These are phyloP conservation scores for Pezicula carpinea DNA, from an alignment of 2,329 filamentous ascomycete genomes.

Conservation along the genomic window DNA sequence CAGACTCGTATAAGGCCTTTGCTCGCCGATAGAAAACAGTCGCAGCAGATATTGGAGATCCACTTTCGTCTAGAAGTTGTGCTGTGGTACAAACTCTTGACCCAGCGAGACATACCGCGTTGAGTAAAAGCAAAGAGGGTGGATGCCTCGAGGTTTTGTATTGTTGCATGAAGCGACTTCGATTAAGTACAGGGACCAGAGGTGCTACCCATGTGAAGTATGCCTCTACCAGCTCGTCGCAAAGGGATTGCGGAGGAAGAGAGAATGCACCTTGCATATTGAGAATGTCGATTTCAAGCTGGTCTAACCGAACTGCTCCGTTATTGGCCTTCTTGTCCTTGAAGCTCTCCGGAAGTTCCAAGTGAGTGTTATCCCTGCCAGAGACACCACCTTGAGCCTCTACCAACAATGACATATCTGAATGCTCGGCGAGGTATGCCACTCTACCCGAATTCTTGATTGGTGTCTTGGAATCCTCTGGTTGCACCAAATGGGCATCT, in stretches of 20 bases:
- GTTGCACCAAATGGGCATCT: constrained; percentile 66
- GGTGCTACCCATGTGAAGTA: constrained; percentile 96
- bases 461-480: constrained; percentile 63
- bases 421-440: constrained; percentile 46
- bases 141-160: constrained; percentile 89
- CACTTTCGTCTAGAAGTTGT: constrained; percentile 28
- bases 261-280: constrained; percentile 89
- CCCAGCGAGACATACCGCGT: constrained; percentile 84
- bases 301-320: not conserved
- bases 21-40: constrained; percentile 96
- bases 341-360: not conserved
- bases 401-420: not conserved
- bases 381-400: not conserved
- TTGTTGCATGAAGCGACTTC: constrained; percentile 85
- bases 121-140: constrained; percentile 82
- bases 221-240: constrained; percentile 88
- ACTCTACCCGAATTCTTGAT: constrained; percentile 68
- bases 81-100: constrained; percentile 69
- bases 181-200: constrained; percentile 89
- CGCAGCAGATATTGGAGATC: constrained; percentile 75
- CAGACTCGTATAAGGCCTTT: constrained; percentile 92
- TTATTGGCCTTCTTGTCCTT: not conserved
- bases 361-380: not conserved
- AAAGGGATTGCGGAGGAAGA: constrained; percentile 78
- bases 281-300: constrained; percentile 78